Base-by-base conservation (phyloP, 352 stramenopile genomes). In the Hyaloperonospora brassicae region DNA sequence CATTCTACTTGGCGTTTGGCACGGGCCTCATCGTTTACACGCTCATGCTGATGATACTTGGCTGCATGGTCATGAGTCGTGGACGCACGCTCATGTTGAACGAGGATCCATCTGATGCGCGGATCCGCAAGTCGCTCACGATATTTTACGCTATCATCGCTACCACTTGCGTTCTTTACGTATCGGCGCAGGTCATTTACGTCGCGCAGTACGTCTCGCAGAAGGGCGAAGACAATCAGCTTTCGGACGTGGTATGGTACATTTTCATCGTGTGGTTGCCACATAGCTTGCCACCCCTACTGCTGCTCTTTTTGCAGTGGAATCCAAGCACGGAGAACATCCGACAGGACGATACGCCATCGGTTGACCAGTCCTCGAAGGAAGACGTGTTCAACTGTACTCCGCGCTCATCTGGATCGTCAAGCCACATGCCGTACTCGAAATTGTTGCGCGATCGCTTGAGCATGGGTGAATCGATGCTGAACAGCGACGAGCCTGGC, bases 71-170 rank as follows among this genome's bases (percentile, higher is more conserved):
- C 14, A 94, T 94, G 84, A 82, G 83, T 25, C 76, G 81, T 21
- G 84, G 84, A 36, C 79, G 84, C 21, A 82, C 75, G 30, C 62
- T 94, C 5, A 94, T 94, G 84, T 64, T 94, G 36, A 90, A 89
- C 36, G 84, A 94, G 66, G 84, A 91, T 43, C 78, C 84, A 0
- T 80, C 79, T 2, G 84, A 94, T 42, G 76, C 78, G 9, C 78
- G 79, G 6, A 94, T 94, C 40, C 79, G 84, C 11, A 84, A 85
- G 52, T 89, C 81, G 12, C 70, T 94, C 8, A 91, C 84, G 43
- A 94, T 92, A 27, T 94, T 94, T 53, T 94, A 94, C 62, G 66
- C 68, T 24, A 94, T 94, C 59, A 92, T 94, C 35, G 79, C 84
- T 27, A 94, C 79, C 14, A 92, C 84, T 5, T 88, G 81, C 41